Evolutionary conservation across 345 rosid genomes (phyloP), one percentile per base, ranked within the genome.

Genomic region (Turnera subulata): DNA sequence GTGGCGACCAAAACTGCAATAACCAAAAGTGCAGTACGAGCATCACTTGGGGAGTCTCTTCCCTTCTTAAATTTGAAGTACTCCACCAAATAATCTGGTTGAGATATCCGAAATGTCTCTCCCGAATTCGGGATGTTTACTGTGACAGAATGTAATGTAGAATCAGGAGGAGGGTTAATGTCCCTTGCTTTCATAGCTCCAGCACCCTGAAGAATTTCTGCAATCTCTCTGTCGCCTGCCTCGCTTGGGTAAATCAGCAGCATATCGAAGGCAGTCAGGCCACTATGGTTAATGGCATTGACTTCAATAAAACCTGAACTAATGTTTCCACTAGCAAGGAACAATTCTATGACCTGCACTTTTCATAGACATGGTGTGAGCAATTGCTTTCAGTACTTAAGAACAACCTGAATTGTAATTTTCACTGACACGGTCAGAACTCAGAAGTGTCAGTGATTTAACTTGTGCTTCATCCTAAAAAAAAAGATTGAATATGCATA

Each of bases 31-130:
- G 75, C 68, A 59, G 66, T 62, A 5, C 78, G 75, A 15, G 84
- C 76, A 53, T 81, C 84, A 17, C 79, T 76, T 9, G 88, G 85
- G 14, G 86, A 74, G 58, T 81, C 84, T 79, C 85, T 72, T 6
- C 76, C 69, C 54, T 66, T 80, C 68, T 76, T 80, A 65, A 84
- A 80, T 56, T 78, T 80, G 70, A 80, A 82, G 71, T 76, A 84
- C 51, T 80, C 77, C 0, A 72, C 66, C 39, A 73, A 11, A 15
- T 67, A 68, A 46, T 63, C 52, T 12, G 29, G 18, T 50, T 33
- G 32, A 6, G 17, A 75, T 56, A 11, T 17, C 11, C 6, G 55
- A n/a, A 11, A 48, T 12, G 67, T 54, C 38, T 50, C 66, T 26
- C 56, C 44, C 17, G 73, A 17, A 49, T 42, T 47, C 7, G 72